Base-by-base conservation (phyloP, 257 asterid species). In the Fraxinus pennsylvanica region DNA sequence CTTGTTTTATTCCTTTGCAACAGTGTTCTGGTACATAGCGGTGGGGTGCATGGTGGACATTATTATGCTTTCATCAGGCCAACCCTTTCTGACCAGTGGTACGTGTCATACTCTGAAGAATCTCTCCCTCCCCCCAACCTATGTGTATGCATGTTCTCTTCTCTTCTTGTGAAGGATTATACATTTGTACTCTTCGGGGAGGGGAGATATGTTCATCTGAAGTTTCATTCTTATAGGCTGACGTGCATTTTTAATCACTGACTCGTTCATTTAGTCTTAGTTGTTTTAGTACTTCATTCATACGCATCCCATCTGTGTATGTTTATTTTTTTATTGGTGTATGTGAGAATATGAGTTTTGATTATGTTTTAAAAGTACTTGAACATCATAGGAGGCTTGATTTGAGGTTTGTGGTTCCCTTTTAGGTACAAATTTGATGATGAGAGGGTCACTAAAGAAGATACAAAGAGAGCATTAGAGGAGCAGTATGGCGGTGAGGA, bases 401-500 rank as follows among this genome's bases (percentile, higher is more conserved):
- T 65, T 67, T 81, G 54, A 76, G 45, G 52, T 71, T 87, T 77
- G 68, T 80, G 76, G 65, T 77, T 85, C 78, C 66, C 68, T 79
- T 78, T 66, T 78, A 96, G 98, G 99, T 93, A 85, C 82, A 93
- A 96, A 83, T 96, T 96, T 88, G 97, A 96, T 78, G 99, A 96
- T 82, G 99, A 96, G 85, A 91, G 97, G 82, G 99, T 96, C 78
- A 93, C 99, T 3, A 96, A 96, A 87, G 99, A 96, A 87, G 99
- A 93, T 74, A 82, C 89, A 73, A 93, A 92, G 91, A 92, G 95
- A 82, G 99, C 95, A 59, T 81, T 96, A 76, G 99, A 93, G 88
- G 99, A 93, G 88, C 98, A 96, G 82, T 93, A 92, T 86, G 99
- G 98, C 54, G 99, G 98, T 72, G 99, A 96, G 84, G 99, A 96